A percentile compares a stretch with the other conserved stretches of the same genome.
Evolutionary conservation across 1,284 basidiomycete genomes (phyloP).

Genomic region (Farysia itapuensis): DNA sequence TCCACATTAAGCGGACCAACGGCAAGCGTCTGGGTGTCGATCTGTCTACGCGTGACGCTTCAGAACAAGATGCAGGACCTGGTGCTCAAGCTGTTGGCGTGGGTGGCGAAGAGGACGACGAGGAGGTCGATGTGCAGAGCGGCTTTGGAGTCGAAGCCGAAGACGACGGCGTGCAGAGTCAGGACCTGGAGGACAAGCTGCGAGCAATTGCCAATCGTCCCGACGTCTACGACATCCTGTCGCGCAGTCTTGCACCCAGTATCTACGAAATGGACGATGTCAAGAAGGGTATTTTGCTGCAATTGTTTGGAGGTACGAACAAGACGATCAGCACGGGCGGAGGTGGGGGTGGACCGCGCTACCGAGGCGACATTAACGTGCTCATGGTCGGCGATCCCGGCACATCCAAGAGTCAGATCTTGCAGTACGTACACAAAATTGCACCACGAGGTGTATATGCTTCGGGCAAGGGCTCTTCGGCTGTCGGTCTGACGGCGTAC

Average conservation of each 20-base stretch:
- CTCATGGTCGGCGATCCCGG: conserved; percentile 96
- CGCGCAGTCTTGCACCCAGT: conserved; percentile 84
- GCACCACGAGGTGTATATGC: conserved; percentile 83
- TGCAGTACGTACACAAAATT: conserved; percentile 92
- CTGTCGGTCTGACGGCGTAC: conserved; percentile 96
- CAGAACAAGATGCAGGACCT: conserved; percentile 54
- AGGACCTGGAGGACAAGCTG: conserved; percentile 67
- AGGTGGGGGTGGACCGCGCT: conserved; percentile 90
- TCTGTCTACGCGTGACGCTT: conserved; percentile 70
- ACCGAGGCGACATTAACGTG: conserved; percentile 96
- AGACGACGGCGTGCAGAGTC: conserved; percentile 25
- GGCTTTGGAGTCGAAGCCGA: conserved; percentile 12
- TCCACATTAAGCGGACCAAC: conserved; percentile 81
- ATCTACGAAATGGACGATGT: conserved; percentile 99
- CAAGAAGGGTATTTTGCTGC: conserved; percentile 94
- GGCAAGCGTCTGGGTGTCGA: conserved; percentile 75
- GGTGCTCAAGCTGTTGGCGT: conserved; percentile 73
- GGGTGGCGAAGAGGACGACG: conserved; percentile 71
- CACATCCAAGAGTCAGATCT: conserved; percentile 92
- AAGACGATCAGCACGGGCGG: conserved; percentile 90
- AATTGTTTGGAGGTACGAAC: conserved; percentile 96
- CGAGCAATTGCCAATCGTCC: conserved; percentile 72
- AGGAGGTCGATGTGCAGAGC: conserved; percentile 39
- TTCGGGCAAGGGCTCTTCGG: conserved; percentile 95
- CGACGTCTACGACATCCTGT: conserved; percentile 84